Conservation (phyloP, 345 rosid species). For the Brassica carinata region DNA sequence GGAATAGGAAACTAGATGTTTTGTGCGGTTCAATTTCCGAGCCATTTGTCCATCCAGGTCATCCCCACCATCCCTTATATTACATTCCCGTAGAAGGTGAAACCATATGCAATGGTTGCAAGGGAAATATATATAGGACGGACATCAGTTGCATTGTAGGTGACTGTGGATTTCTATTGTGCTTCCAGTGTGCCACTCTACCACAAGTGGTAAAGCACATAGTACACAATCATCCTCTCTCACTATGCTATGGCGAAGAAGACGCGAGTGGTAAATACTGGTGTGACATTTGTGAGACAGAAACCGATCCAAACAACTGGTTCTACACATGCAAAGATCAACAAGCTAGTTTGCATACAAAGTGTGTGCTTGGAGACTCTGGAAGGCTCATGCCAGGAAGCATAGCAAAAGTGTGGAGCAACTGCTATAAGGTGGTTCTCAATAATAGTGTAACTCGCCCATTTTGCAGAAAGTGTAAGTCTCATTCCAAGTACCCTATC, state of each 20-base stretch:
- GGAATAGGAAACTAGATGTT: background rate
- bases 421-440: background rate
- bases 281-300: background rate
- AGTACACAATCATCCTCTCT: background rate
- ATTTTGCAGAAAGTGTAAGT: background rate
- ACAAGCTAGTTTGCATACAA: background rate
- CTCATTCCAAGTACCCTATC: background rate
- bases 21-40: background rate
- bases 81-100: background rate
- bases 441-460: background rate
- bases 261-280: background rate
- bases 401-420: background rate
- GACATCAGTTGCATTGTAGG: background rate
- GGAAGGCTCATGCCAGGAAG: background rate
- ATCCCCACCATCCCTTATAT: background rate
- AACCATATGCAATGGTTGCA: background rate
- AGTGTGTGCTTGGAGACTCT: background rate
- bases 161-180: background rate
- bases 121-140: background rate
- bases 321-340: background rate
- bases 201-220: background rate
- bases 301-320: background rate
- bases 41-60: background rate
- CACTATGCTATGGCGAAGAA: background rate
- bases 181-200: background rate